Evolutionary conservation across 345 rosid species (phyloP), one percentile per base, ranked within the genome.

Genomic region (Erodium maritimum): DNA sequence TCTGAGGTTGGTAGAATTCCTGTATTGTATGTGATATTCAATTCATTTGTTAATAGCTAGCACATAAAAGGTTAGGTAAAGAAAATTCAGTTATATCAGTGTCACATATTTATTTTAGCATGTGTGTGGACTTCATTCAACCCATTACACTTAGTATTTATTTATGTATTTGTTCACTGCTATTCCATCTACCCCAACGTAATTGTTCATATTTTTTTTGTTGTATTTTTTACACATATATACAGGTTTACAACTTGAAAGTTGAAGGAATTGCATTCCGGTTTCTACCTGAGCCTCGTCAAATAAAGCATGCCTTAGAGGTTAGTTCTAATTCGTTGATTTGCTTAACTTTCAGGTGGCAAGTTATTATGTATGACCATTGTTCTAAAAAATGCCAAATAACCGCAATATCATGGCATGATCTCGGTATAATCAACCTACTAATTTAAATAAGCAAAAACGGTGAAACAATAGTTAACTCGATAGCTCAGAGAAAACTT

Each of bases 191-290:
- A 23, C 0, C 3, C 8, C 54, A 18, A 17, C 50, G 19, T 57
- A 18, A 52, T 58, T 51, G 16, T 48, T 48, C 22, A 34, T 54
- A 23, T 52, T 19, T 14, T 17, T 3, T 48, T 56, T 69, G 61
- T 48, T 69, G 60, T 57, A 57, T 17, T 21, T 37, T 50, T 42
- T 65, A 3, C 50, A 61, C 25, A 18, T 50, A 59, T 22, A 66
- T 56, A 13, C 75, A 88, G 96, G 91, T 88, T 7, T 91, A 84
- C 75, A 74, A 79, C 79, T 63, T 88, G 73, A 91, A 91, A 79
- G 95, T 88, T 14, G 96, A 88, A 68, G 96, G 98, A 57, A 86
- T 91, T 73, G 88, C 96, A 8, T 91, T 91, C 68, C 83, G 96
- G 22, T 91, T 91, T 80, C 64, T 86, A 77, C 96, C 93, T 5